These are phyloP conservation scores for Cyclotella baltica DNA, from an alignment of 108 stramenopile species.

Conservation along the genomic window DNA sequence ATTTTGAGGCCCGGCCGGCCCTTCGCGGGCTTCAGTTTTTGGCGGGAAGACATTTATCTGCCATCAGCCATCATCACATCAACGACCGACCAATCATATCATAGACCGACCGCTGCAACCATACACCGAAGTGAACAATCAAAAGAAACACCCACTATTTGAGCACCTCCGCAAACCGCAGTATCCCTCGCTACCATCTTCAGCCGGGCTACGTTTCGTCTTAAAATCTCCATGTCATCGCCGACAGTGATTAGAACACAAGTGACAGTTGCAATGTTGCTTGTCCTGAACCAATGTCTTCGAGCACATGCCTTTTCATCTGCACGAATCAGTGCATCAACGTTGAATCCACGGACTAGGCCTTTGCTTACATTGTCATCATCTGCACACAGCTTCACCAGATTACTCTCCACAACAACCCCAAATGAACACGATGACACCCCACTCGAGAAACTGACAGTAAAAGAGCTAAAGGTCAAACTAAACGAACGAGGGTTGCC, in stretches of 20 bases:
- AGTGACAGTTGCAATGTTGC: conserved; percentile 2
- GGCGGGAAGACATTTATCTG: too few relatives aligned
- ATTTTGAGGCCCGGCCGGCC: too few relatives aligned
- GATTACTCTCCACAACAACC: conserved; percentile 18
- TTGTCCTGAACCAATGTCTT: conserved; percentile 2
- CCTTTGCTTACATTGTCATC: neutral
- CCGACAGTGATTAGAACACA: neutral
- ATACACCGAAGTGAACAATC: too few relatives aligned
- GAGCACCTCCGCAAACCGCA: too few relatives aligned
- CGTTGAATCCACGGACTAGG: neutral
- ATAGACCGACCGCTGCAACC: too few relatives aligned
- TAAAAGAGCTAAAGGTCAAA: conserved; percentile 53
- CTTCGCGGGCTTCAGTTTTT: too few relatives aligned
- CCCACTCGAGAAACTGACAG: conserved; percentile 44
- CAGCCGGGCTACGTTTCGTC: too few relatives aligned
- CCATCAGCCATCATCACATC: too few relatives aligned
- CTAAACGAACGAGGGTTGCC: conserved; percentile 42
- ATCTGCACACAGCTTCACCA: neutral
- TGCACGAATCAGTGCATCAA: neutral
- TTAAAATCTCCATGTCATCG: neutral
- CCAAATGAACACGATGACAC: conserved; percentile 1
- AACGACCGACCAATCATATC: too few relatives aligned
- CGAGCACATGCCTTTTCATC: conserved; percentile 3
- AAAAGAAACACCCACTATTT: too few relatives aligned
- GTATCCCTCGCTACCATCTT: too few relatives aligned